Evolutionary conservation across 2,329 filamentous ascomycete species (phyloP).

Genomic region (Penicillium sp.): DNA sequence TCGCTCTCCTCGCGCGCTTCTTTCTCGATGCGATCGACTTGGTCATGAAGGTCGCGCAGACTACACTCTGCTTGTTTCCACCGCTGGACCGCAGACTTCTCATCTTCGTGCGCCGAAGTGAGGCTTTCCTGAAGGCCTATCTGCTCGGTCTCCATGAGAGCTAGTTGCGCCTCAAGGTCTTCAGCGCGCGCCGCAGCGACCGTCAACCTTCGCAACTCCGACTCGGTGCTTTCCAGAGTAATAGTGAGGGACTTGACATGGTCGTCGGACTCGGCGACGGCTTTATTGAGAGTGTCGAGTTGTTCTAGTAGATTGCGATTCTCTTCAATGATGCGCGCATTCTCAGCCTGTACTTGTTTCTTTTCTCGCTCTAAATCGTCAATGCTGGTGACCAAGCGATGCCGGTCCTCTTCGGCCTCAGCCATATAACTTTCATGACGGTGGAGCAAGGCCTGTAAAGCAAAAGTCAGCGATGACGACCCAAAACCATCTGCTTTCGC

Average conservation of each 20-base stretch:
- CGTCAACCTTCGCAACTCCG: slow-evolving; percentile 73
- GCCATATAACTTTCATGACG: slow-evolving; percentile 94
- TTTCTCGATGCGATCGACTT: slow-evolving; percentile 83
- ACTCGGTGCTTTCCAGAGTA: slow-evolving; percentile 74
- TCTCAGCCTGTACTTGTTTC: slow-evolving; percentile 70
- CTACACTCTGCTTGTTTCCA: slow-evolving; percentile 85
- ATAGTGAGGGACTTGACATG: slow-evolving; percentile 76
- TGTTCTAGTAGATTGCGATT: slow-evolving; percentile 80
- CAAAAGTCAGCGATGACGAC: slow-evolving; percentile 67
- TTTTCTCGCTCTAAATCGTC: slow-evolving; percentile 75
- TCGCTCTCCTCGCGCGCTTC: slow-evolving; percentile 79
- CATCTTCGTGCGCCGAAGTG: slow-evolving; percentile 68
- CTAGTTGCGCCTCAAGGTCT: slow-evolving; percentile 77
- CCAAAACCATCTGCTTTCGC: slow-evolving; percentile 19
- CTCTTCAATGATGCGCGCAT: slow-evolving; percentile 76
- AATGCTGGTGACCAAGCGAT: slow-evolving; percentile 70
- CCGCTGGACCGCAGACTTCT: slow-evolving; percentile 74
- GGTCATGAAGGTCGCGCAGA: slow-evolving; percentile 76
- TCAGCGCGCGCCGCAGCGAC: slow-evolving; percentile 72
- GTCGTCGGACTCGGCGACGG: slow-evolving; percentile 76
- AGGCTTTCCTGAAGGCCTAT: slow-evolving; percentile 69
- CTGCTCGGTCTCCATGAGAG: slow-evolving; percentile 79
- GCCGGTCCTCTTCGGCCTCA: slow-evolving; percentile 83
- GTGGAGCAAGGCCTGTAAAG: slow-evolving; percentile 80
- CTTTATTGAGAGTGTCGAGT: slow-evolving; percentile 78